phyloP scores from a whole-genome alignment of 352 stramenopile species.

The Pythium scleroteichum region DNA sequence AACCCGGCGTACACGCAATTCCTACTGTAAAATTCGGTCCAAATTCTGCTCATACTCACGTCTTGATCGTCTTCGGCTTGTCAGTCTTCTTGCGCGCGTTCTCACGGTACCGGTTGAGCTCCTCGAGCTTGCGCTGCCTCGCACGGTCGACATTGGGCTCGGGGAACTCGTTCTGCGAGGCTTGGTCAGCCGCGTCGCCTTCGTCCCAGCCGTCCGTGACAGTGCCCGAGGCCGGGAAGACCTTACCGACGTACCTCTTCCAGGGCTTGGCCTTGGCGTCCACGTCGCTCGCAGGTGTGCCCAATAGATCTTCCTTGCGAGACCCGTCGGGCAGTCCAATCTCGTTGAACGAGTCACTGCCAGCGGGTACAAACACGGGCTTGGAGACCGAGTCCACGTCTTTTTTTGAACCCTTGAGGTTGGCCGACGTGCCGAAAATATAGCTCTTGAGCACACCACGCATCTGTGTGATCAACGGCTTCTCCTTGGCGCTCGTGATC shows the following conservation, averaged over 20 bases:
- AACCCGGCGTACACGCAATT: constrained; percentile 85
- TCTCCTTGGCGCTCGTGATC: constrained; percentile 89
- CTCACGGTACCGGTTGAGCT: constrained; percentile 66
- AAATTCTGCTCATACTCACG: constrained; percentile 19
- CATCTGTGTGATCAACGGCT: constrained; percentile 70
- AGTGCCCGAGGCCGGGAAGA: constrained; percentile 51
- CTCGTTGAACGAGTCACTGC: constrained; percentile 71
- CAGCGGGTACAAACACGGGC: constrained; percentile 68
- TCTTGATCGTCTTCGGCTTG: constrained; percentile 39
- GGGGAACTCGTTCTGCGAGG: constrained; percentile 49
- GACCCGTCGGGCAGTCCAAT: constrained; percentile 68
- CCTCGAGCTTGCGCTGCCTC: constrained; percentile 72
- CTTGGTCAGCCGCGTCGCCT: constrained; percentile 27
- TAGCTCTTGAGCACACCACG: constrained; percentile 63
- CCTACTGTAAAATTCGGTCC: constrained; percentile 50
- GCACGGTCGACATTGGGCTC: constrained; percentile 72
- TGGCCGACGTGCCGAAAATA: constrained; percentile 52
- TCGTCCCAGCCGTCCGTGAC: constrained; percentile 37
- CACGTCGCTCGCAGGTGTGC: constrained; percentile 42
- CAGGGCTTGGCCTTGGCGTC: constrained; percentile 68
- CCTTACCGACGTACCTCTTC: constrained; percentile 65
- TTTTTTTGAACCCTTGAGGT: constrained; percentile 43
- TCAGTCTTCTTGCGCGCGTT: constrained; percentile 54
- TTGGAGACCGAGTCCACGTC: constrained; percentile 64
- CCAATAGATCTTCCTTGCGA: constrained; percentile 46